A percentile compares a stretch with the other conserved stretches of the same genome.
These are phyloP conservation scores for Endotrypanum monterogeii DNA, from an alignment of 208 protist genomes.

Conservation along the genomic window DNA sequence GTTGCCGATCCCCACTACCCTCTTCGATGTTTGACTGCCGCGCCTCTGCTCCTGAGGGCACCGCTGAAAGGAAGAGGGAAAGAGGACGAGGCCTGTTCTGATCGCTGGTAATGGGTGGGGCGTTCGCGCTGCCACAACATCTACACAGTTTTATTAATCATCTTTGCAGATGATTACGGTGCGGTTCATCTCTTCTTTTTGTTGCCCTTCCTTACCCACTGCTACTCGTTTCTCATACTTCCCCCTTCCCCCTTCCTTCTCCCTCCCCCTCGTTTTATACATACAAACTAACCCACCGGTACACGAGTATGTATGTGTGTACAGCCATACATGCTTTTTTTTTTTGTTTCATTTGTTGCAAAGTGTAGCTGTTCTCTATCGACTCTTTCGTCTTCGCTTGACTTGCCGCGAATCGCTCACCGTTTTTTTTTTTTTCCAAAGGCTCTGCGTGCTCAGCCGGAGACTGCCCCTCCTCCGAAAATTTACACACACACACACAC, in stretches of 20 bases:
- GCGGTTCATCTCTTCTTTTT: too few relatives aligned
- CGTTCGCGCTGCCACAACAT: neutral
- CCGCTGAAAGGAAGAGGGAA: neutral
- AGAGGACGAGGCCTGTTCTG: neutral
- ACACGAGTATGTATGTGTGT: too few relatives aligned
- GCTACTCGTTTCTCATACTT: neutral
- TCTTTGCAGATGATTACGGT: neutral
- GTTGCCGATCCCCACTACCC: neutral
- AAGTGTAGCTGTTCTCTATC: neutral
- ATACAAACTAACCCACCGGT: too few relatives aligned
- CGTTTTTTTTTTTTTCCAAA: too few relatives aligned
- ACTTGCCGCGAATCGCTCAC: too few relatives aligned
- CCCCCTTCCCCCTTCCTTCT: neutral
- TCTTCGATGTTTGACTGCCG: neutral
- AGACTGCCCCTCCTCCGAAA: too few relatives aligned
- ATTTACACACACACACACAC: neutral
- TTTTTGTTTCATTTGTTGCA: neutral
- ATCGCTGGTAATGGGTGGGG: neutral
- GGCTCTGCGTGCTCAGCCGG: too few relatives aligned
- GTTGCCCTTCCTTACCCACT: neutral
- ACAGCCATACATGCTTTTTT: neutral
- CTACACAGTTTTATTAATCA: too few relatives aligned
- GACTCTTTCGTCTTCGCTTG: neutral
- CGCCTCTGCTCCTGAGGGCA: neutral
- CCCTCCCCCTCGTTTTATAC: neutral